Percentiles rank a stretch among this genome's conserved stretches.
These are phyloP conservation scores for Trichoderma guizhouense DNA, from an alignment of 2,329 filamentous ascomycete species.

Conservation along the genomic window DNA sequence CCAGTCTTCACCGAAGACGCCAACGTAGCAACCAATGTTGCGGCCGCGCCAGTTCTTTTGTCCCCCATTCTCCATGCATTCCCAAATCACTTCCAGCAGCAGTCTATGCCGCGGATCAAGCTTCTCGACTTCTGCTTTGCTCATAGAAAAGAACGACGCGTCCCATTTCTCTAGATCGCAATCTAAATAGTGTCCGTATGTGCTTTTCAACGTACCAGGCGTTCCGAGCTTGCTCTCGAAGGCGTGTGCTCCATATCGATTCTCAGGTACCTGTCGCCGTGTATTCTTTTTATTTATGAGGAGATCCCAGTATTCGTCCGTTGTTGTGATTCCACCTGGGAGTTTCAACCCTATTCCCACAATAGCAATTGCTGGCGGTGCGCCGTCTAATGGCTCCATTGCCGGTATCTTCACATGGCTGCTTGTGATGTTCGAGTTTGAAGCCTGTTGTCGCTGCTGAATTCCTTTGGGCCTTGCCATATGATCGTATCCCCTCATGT, in stretches of 20 bases:
- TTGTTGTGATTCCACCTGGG: slow-evolving; percentile 28
- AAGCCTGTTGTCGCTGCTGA: neutral
- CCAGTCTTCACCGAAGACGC: slow-evolving; percentile 32
- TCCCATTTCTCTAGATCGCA: slow-evolving; percentile 29
- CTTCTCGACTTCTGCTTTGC: slow-evolving; percentile 25
- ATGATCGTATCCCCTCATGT: neutral
- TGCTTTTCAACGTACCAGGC: slow-evolving; percentile 15
- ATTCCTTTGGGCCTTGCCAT: neutral
- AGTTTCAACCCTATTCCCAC: slow-evolving; percentile 34
- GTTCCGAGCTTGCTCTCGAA: slow-evolving; percentile 18
- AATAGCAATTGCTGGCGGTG: slow-evolving; percentile 30
- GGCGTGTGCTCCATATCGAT: slow-evolving; percentile 28
- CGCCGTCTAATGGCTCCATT: neutral
- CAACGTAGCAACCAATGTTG: slow-evolving; percentile 30
- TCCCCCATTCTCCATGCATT: slow-evolving; percentile 29
- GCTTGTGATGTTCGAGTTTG: neutral
- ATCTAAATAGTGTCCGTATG: slow-evolving; percentile 29
- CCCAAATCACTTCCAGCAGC: slow-evolving; percentile 28
- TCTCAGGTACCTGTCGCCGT: slow-evolving; percentile 23
- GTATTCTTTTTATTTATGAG: slow-evolving; percentile 26
- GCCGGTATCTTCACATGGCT: neutral
- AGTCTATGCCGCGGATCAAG: slow-evolving; percentile 33
- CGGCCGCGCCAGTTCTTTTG: slow-evolving; percentile 25
- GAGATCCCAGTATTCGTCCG: slow-evolving; percentile 31
- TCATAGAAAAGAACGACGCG: slow-evolving; percentile 33